These are phyloP conservation scores for Globisporangium apiculatum DNA, from an alignment of 352 stramenopile genomes.

Conservation along the genomic window DNA sequence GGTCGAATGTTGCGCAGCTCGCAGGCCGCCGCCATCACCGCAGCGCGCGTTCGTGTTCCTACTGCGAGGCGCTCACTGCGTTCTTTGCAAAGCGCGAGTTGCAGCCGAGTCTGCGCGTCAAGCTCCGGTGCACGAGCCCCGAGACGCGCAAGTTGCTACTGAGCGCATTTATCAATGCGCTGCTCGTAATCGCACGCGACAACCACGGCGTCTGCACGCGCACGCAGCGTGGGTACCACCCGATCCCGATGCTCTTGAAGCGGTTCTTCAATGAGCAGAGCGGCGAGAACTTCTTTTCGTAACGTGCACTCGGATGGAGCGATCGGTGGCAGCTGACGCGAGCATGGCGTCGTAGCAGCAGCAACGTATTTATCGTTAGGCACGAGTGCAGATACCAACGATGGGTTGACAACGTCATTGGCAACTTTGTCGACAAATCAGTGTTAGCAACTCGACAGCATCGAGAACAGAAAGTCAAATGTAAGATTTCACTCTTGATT, in stretches of 20 bases:
- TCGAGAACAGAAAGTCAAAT: no score
- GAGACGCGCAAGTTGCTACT: conserved; percentile 38
- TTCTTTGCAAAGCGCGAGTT: conserved; percentile 28
- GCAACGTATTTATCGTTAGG: no score
- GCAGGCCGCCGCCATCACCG: conserved; percentile 44
- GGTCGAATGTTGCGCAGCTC: conserved; percentile 34
- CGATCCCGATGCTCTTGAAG: conserved; percentile 35
- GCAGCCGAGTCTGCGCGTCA: conserved; percentile 43
- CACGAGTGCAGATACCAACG: no score
- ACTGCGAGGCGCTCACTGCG: conserved; percentile 35
- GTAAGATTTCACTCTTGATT: no score
- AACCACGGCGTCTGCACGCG: conserved; percentile 23
- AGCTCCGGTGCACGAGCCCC: conserved; percentile 30
- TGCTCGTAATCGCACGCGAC: conserved; percentile 22
- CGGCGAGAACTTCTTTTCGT: conserved; percentile 38
- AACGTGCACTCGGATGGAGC: not conserved
- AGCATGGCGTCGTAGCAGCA: no score
- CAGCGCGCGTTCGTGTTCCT: conserved; percentile 27
- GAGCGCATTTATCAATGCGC: conserved; percentile 34
- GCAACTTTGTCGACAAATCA: no score
- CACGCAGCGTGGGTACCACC: conserved; percentile 32
- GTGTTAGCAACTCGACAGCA: no score
- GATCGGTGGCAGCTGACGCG: no score
- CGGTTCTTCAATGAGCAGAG: conserved; percentile 43
- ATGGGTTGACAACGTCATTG: no score